Evolutionary conservation across 2,329 filamentous ascomycete genomes (phyloP).

Genomic region (Emydomyces testavorans): DNA sequence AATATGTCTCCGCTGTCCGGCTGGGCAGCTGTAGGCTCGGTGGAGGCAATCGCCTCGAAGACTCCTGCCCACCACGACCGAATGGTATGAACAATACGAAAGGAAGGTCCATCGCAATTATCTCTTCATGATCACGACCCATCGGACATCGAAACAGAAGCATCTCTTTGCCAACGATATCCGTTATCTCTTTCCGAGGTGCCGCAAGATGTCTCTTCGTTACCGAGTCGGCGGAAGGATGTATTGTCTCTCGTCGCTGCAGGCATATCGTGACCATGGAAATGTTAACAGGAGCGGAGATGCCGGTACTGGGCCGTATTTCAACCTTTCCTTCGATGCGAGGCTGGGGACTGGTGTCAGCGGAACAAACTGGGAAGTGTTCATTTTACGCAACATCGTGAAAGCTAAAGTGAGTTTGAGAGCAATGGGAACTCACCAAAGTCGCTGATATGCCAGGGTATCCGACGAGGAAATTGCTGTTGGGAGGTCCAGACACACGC

Average conservation of each 20-base stretch:
- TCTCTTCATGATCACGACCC: slow-evolving; percentile 73
- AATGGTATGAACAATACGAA: slow-evolving; percentile 97
- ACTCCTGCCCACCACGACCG: slow-evolving; percentile 79
- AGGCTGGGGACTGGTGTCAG: slow-evolving; percentile 47
- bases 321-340: slow-evolving; percentile 97
- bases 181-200: slow-evolving; percentile 77
- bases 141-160: slow-evolving; percentile 76
- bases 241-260: slow-evolving; percentile 88
- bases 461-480: slow-evolving; percentile 90
- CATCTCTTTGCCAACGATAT: slow-evolving; percentile 93
- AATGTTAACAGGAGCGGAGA: slow-evolving; percentile 77
- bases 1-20: slow-evolving; percentile 91
- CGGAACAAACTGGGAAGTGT: slow-evolving; percentile 4
- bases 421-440: slow-evolving; percentile 55
- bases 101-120: slow-evolving; percentile 91
- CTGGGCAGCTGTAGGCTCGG: slow-evolving; percentile 82
- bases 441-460: slow-evolving; percentile 98
- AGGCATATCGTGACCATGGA: slow-evolving; percentile 91
- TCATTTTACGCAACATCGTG: not conserved
- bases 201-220: slow-evolving; percentile 85
- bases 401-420: not conserved
- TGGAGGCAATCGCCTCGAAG: slow-evolving; percentile 78
- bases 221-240: slow-evolving; percentile 87
- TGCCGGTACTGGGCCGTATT: slow-evolving; percentile 74
- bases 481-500: slow-evolving; percentile 92